These are phyloP conservation scores for Eimeria mitis DNA, from an alignment of 169 alveolate genomes.

Conservation along the genomic window DNA sequence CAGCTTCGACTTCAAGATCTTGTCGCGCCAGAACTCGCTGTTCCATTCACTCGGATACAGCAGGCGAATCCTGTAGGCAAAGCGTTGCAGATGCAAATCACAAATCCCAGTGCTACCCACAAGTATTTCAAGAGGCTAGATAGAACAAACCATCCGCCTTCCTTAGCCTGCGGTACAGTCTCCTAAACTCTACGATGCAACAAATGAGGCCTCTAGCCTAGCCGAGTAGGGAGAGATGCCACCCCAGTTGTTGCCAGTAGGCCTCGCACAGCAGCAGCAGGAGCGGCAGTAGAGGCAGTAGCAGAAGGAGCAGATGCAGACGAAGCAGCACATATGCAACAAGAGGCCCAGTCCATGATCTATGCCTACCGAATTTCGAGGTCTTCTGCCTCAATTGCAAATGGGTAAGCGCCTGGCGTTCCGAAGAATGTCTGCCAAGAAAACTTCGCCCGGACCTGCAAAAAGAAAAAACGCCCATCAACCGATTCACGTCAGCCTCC, in stretches of 20 bases:
- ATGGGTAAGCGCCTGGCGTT: constrained; percentile 73
- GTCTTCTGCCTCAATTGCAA: constrained; percentile 86
- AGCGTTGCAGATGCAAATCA: not conserved
- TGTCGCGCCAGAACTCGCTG: constrained; percentile 84
- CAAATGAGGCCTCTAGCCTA: not conserved
- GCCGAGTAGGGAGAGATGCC: not conserved
- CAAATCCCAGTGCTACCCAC: not conserved
- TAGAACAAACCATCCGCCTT: not conserved
- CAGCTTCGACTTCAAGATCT: constrained; percentile 69
- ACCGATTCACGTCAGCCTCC: not conserved
- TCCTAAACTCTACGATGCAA: too few relatives aligned
- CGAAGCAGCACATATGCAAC: not conserved
- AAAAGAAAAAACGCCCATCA: not conserved
- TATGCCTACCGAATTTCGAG: constrained; percentile 84
- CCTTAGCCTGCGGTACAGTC: not conserved
- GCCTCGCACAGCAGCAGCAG: constrained; percentile 9
- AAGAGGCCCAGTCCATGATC: not conserved
- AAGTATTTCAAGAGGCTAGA: not conserved
- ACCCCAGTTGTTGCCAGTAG: not conserved
- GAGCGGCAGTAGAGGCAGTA: not conserved
- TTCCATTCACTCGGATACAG: constrained; percentile 87
- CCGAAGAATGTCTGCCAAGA: constrained; percentile 87
- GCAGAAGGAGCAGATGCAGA: not conserved
- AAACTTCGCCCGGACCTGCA: constrained; percentile 86
- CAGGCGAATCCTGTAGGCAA: constrained; percentile 79